Conservation (phyloP, 2,329 filamentous ascomycete species). For the Tolypocladium paradoxum region DNA sequence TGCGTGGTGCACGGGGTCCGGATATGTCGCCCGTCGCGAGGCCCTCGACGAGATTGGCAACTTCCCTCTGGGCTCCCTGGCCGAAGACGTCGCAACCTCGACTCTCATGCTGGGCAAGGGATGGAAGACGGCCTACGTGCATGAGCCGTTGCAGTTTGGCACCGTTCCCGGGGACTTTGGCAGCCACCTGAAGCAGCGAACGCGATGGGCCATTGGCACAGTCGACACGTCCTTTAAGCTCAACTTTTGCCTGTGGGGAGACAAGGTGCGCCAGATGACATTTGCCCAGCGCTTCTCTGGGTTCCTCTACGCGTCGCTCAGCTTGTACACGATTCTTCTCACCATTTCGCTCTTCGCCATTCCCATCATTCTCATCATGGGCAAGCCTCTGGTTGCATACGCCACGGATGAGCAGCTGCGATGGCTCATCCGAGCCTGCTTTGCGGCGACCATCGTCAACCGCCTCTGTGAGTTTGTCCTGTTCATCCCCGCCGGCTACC, state of each 20-base stretch:
- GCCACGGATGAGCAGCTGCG: slow-evolving; percentile 40
- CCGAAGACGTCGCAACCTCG: slow-evolving; percentile 51
- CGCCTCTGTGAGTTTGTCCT: slow-evolving; percentile 47
- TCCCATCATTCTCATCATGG: slow-evolving; percentile 46
- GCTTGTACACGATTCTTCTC: slow-evolving; percentile 44
- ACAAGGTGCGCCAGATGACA: slow-evolving; percentile 40
- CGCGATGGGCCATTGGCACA: slow-evolving; percentile 44
- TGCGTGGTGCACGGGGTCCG: slow-evolving; percentile 56
- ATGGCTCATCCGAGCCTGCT: slow-evolving; percentile 46
- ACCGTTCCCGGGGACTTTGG: slow-evolving; percentile 46
- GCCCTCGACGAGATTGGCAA: slow-evolving; percentile 51
- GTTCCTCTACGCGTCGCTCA: slow-evolving; percentile 44
- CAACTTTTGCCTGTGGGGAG: slow-evolving; percentile 47
- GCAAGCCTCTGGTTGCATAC: slow-evolving; percentile 47
- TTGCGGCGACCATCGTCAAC: slow-evolving; percentile 37
- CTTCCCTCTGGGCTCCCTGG: slow-evolving; percentile 47
- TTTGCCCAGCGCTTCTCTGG: slow-evolving; percentile 47
- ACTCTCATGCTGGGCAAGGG: slow-evolving; percentile 47
- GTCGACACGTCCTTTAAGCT: slow-evolving; percentile 50
- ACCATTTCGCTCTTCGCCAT: slow-evolving; percentile 46
- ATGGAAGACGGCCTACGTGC: slow-evolving; percentile 51
- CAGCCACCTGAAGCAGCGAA: slow-evolving; percentile 46
- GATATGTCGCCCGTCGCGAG: slow-evolving; percentile 47
- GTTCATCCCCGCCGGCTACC: slow-evolving; percentile 48
- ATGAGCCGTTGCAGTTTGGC: slow-evolving; percentile 50